Base-by-base conservation (phyloP, 805 yeast species). In the Candida hungchunana region DNA sequence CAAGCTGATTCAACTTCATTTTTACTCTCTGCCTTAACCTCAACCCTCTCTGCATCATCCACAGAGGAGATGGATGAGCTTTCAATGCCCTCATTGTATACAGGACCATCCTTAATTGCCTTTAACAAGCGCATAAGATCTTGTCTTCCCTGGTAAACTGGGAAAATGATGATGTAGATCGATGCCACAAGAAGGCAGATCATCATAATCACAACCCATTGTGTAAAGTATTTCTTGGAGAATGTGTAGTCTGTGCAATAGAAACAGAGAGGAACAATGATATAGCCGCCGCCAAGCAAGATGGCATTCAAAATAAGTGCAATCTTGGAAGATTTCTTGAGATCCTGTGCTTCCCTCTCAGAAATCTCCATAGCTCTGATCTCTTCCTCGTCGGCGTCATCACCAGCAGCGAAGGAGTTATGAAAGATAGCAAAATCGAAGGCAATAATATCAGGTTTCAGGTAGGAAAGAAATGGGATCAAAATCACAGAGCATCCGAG, bases 281-380 rank as follows among this genome's bases (percentile, higher is more conserved):
- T 34, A 37, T 56, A 61, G 14, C 54, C 59, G 3, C 60, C 58
- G 15, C 57, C 31, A 4, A 62, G 16, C 10, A 58, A 21, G 24
- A 62, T 49, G 11, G 46, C 18, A 31, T 75, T 72, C 23, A 72
- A 53, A 2, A 57, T 43, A 7, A 66, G 47, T 49, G 74, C 66
- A 41, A 69, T 60, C 19, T 55, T 48, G 7, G 64, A 59, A 24
- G 70, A 75, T 23, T 44, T 57, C 39, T 62, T 63, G 29, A 58
- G 36, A 5, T 34, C 35, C 14, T 44, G 47, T 31, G 48, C 45
- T 13, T 56, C 60, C 4, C 44, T 43, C 18, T 23, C 39, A 7
- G 44, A 35, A 7, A 54, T 39, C 8, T 34, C 36, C 47, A 59
- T 44, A 4, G 62, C 61, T 13, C 43, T 40, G n/a, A 36, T 39